Evolutionary conservation across 805 yeast species (phyloP).

Genomic region (Saturnispora galanensis): DNA sequence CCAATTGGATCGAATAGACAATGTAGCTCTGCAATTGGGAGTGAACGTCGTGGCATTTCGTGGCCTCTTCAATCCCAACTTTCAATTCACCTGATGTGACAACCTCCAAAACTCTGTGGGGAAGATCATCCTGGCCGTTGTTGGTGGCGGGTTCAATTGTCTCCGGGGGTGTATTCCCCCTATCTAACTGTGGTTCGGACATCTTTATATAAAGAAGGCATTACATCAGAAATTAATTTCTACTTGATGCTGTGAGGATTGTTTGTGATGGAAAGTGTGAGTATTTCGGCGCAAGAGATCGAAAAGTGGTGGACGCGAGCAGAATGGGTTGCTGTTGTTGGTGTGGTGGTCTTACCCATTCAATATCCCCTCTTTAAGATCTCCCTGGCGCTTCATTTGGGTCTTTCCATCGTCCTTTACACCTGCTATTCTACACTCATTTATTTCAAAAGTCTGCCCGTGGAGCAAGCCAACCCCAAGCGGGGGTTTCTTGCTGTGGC

Average conservation of each 20-base stretch:
- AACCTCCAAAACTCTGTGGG: constrained; percentile 21
- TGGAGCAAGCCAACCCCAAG: background rate
- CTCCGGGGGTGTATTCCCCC: too few relatives aligned
- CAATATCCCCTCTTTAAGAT: constrained; percentile 22
- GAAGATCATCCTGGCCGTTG: constrained; percentile 3
- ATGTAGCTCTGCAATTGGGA: constrained; percentile 40
- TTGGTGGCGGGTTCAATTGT: background rate
- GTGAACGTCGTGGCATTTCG: constrained; percentile 73
- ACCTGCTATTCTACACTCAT: constrained; percentile 18
- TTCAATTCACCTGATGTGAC: constrained; percentile 12
- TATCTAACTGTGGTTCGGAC: constrained; percentile 14
- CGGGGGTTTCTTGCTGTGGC: constrained; percentile 15
- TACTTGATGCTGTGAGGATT: constrained; percentile 4
- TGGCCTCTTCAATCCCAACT: constrained; percentile 60
- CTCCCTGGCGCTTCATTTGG: constrained; percentile 22
- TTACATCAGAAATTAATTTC: background rate
- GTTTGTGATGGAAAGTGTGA: background rate
- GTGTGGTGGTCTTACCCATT: constrained; percentile 14
- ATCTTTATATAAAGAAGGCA: constrained; percentile 5
- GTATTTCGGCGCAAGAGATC: constrained; percentile 11
- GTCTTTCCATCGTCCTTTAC: constrained; percentile 15
- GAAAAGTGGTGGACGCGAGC: constrained; percentile 13
- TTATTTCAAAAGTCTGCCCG: constrained; percentile 15
- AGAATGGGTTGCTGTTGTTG: constrained; percentile 8
- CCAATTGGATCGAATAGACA: constrained; percentile 71